These are phyloP conservation scores for Musa balbisiana DNA, from an alignment of 202 grass and related monocot genomes.

Conservation along the genomic window DNA sequence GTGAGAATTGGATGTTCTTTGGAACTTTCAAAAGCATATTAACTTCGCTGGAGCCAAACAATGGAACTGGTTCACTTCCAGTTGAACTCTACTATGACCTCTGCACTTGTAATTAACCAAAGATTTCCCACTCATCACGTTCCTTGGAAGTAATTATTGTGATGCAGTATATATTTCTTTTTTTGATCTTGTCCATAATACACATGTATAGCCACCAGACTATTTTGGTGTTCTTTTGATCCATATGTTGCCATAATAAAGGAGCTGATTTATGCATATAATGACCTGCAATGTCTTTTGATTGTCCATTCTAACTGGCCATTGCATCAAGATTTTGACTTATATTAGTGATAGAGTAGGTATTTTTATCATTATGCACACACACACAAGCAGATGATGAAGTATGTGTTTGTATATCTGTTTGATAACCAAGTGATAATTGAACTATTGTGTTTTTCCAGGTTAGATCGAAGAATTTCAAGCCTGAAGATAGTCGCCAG, in stretches of 20 bases:
- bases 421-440: not conserved
- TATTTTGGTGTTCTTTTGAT: not conserved
- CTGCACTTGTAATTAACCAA: not conserved
- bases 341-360: not conserved
- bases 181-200: too few species aligned
- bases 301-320: not conserved
- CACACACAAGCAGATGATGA: not conserved
- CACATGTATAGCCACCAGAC: not conserved
- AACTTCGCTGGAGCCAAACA: not conserved
- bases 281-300: not conserved
- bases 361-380: not conserved
- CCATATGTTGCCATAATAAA: not conserved
- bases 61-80: not conserved
- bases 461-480: not conserved
- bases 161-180: too few species aligned
- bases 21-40: too few species aligned
- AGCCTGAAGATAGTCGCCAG: not conserved
- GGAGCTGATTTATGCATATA: not conserved
- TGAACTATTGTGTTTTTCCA: not conserved
- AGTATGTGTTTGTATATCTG: not conserved
- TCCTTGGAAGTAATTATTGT: too few species aligned
- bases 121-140: too few species aligned
- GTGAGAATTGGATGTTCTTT: too few species aligned
- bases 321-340: not conserved
- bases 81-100: not conserved